A percentile compares a stretch with the other conserved stretches of the same genome.
phyloP scores from a whole-genome alignment of 495 filamentous ascomycete species.

The Xylaria castorea region DNA sequence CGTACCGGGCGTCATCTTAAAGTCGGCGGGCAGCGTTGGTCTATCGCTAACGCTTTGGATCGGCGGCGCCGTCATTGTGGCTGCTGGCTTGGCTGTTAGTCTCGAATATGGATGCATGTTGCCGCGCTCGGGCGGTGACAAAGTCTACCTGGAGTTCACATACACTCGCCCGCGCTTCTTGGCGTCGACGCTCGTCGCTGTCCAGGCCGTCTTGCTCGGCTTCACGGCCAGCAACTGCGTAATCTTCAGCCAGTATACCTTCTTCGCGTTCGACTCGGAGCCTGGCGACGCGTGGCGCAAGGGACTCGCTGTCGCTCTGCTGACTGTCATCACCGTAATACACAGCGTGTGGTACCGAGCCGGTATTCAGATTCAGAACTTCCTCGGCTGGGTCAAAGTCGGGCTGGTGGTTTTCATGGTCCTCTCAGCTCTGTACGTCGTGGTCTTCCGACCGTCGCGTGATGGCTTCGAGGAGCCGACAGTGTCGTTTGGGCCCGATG shows the following conservation, averaged over 20 bases:
- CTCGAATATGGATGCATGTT: constrained; percentile 78
- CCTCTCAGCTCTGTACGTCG: constrained; percentile 62
- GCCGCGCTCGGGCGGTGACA: constrained; percentile 72
- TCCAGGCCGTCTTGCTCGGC: constrained; percentile 71
- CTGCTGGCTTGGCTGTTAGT: constrained; percentile 64
- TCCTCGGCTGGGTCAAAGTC: constrained; percentile 71
- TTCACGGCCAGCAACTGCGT: constrained; percentile 76
- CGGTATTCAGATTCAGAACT: constrained; percentile 70
- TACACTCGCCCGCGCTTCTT: constrained; percentile 72
- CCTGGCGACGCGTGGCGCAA: constrained; percentile 60
- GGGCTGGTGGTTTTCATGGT: constrained; percentile 69
- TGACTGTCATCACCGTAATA: constrained; percentile 66
- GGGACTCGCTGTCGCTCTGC: constrained; percentile 65
- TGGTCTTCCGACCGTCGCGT: constrained; percentile 44
- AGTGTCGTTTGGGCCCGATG: constrained; percentile 14
- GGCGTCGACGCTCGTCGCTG: constrained; percentile 69
- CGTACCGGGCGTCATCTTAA: constrained; percentile 72
- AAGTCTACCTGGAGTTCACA: constrained; percentile 80
- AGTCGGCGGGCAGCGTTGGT: constrained; percentile 71
- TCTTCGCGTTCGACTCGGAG: constrained; percentile 65
- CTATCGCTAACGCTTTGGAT: constrained; percentile 70
- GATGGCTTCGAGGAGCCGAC: constrained; percentile 27
- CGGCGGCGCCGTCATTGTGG: constrained; percentile 64
- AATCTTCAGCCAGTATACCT: constrained; percentile 72
- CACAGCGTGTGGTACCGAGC: constrained; percentile 67